phyloP scores from a whole-genome alignment of 495 filamentous ascomycete genomes.

The Xylaria cubensis region DNA sequence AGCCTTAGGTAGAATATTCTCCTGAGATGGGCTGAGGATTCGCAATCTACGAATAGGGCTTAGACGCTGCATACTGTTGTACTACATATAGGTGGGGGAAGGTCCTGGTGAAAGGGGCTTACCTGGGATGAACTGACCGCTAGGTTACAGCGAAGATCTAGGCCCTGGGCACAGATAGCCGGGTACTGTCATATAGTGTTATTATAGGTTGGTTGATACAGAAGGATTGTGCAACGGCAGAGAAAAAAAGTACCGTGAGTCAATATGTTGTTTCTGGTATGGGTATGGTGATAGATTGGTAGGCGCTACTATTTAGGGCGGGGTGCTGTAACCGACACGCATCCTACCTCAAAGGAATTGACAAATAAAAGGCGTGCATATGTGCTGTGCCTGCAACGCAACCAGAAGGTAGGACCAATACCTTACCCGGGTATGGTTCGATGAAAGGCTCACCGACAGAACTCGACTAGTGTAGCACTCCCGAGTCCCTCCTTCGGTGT shows the following conservation, averaged over 20 bases:
- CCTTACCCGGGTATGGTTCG: not conserved
- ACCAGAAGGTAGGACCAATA: not conserved
- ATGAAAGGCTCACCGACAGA: not conserved
- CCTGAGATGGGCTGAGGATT: conserved; percentile 1
- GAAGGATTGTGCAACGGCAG: not conserved
- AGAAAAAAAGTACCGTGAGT: not conserved
- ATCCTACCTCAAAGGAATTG: conserved; percentile 12
- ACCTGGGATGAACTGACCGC: conserved; percentile 4
- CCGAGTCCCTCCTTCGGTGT: not conserved
- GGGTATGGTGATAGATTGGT: not conserved
- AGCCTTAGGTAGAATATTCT: conserved; percentile 4
- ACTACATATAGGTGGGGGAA: not conserved
- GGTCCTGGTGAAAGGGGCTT: not conserved
- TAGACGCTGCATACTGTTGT: conserved; percentile 16
- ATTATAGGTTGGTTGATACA: not conserved
- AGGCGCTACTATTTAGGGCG: conserved; percentile 9
- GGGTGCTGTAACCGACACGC: conserved; percentile 19
- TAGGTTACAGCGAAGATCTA: not conserved
- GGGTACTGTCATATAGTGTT: not conserved
- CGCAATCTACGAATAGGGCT: conserved; percentile 20
- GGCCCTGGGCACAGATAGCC: not conserved
- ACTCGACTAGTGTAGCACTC: not conserved
- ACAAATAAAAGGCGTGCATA: conserved; percentile 5
- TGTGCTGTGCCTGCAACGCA: conserved; percentile 13
- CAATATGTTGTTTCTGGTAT: not conserved